phyloP scores from a whole-genome alignment of 129 eudicot species.

The Erigeron canadensis region DNA sequence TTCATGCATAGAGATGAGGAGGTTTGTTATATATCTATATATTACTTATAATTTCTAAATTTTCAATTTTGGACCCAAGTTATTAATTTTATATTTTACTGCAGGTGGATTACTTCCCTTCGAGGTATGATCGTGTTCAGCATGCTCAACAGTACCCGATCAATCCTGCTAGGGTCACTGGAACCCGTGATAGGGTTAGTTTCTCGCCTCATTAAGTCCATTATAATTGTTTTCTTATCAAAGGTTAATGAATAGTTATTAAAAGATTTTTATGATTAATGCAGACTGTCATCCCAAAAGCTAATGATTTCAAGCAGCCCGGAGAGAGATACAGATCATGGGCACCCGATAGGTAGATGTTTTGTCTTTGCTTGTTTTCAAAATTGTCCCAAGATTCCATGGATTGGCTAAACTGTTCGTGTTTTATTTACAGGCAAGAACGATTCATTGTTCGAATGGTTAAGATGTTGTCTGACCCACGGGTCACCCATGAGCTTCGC shows the following conservation, averaged over 20 bases:
- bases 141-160: constrained; percentile 73
- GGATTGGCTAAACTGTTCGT: neutral
- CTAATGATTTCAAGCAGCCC: constrained; percentile 83
- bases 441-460: constrained; percentile 66
- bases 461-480: constrained; percentile 74
- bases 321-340: constrained; percentile 90
- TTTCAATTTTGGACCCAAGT: neutral
- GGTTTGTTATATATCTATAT: constrained; percentile 30
- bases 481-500: constrained; percentile 88
- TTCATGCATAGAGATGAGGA: constrained; percentile 83
- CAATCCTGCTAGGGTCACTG: constrained; percentile 47
- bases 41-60: neutral
- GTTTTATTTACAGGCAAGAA: constrained; percentile 62
- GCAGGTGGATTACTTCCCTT: constrained; percentile 76
- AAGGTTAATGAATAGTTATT: neutral
- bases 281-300: constrained; percentile 67
- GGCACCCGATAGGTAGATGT: constrained; percentile 64
- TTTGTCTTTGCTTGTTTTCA: neutral
- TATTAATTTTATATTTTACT: constrained; percentile 3
- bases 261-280: neutral
- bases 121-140: constrained; percentile 67
- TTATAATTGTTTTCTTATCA: neutral
- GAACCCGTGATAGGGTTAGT: constrained; percentile 69
- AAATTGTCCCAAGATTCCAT: constrained; percentile 2
- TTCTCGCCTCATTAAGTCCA: neutral